Percentiles rank a stretch among this genome's conserved stretches.
phyloP scores from a whole-genome alignment of 805 yeast genomes.

The Saccharomycopsis fibuligera region DNA sequence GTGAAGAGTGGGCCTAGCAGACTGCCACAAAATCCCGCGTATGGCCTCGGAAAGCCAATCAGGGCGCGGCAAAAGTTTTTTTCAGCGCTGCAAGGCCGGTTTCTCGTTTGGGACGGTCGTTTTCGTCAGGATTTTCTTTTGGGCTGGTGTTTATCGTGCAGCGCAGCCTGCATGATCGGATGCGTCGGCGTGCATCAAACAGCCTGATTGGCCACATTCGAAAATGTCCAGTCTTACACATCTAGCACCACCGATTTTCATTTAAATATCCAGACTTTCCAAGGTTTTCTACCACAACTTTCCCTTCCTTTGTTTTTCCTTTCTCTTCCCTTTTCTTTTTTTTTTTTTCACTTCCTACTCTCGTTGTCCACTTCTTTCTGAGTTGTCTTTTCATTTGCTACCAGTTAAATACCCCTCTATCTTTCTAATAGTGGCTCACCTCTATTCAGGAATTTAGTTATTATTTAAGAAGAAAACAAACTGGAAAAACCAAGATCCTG shows the following conservation, averaged over 20 bases:
- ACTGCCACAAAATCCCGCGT: too few relatives aligned
- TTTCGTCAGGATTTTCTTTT: too few relatives aligned
- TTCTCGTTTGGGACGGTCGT: background rate
- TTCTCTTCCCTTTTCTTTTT: background rate
- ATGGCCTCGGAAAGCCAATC: too few relatives aligned
- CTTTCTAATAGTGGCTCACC: background rate
- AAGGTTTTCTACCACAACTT: background rate
- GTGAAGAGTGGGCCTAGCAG: too few relatives aligned
- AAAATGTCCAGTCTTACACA: background rate
- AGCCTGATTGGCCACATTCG: background rate
- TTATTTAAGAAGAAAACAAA: background rate
- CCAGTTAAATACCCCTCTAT: background rate
- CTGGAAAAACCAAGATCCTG: background rate
- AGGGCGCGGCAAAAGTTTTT: background rate
- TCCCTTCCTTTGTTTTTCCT: background rate
- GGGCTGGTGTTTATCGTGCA: background rate
- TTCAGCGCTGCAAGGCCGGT: too few relatives aligned
- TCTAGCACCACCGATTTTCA: background rate
- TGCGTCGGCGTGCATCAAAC: background rate
- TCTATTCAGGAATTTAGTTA: background rate
- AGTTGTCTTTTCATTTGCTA: background rate
- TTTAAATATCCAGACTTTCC: constrained; percentile 1
- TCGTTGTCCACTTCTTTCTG: background rate
- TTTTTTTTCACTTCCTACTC: background rate
- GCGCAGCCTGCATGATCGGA: background rate